Conservation (phyloP, 2,329 filamentous ascomycete species). For the Thermoascus crustaceus region DNA sequence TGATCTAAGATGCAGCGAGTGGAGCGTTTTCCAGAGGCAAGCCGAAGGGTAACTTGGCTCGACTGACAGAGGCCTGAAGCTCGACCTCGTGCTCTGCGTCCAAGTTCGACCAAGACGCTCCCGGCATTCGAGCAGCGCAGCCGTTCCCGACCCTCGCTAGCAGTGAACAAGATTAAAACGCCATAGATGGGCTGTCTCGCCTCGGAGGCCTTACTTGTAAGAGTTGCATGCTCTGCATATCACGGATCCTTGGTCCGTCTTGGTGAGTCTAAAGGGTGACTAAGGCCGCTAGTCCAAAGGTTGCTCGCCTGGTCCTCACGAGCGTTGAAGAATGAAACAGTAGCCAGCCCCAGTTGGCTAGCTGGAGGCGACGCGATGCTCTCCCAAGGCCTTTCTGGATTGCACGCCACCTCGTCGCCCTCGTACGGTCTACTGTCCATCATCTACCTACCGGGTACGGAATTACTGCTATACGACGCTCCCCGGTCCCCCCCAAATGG, state of each 20-base stretch:
- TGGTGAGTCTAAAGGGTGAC: neutral
- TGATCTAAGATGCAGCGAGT: no score
- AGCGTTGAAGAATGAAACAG: neutral
- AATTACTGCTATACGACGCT: no score
- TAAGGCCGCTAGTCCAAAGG: neutral
- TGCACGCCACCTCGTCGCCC: neutral
- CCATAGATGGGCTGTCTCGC: neutral
- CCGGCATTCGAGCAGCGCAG: neutral
- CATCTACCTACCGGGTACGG: no score
- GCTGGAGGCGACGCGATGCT: no score
- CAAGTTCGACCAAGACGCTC: no score
- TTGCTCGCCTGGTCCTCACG: neutral
- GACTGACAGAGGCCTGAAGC: no score
- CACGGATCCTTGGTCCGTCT: neutral
- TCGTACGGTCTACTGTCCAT: neutral
- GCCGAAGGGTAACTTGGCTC: no score
- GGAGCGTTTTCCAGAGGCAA: no score
- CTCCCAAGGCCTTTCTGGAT: no score
- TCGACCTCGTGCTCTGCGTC: no score
- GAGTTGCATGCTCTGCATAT: neutral
- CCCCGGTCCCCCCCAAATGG: no score
- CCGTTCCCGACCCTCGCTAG: neutral
- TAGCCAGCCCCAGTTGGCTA: neutral
- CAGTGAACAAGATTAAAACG: neutral
- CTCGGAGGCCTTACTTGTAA: constrained; percentile 1